Evolutionary conservation across 1,284 basidiomycete species (phyloP).

Genomic region (Ustilago curta): DNA sequence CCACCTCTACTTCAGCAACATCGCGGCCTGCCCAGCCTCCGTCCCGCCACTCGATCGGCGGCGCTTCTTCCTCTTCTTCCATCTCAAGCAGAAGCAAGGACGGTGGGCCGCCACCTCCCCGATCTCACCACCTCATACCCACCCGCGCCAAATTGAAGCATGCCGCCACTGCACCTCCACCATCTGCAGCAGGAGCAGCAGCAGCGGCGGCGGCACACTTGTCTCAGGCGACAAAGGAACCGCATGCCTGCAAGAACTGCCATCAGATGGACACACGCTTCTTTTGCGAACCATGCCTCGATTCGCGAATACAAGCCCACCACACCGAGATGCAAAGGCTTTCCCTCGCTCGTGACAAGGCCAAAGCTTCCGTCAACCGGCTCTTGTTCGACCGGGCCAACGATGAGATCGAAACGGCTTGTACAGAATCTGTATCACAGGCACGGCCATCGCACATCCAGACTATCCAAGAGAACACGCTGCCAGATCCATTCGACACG

Average conservation of each 20-base stretch:
- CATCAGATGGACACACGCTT: constrained; percentile 43
- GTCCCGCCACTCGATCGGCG: constrained; percentile 31
- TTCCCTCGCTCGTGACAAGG: constrained; percentile 35
- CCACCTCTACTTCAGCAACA: constrained; percentile 8
- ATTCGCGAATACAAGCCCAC: constrained; percentile 37
- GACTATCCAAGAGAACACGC: constrained; percentile 3
- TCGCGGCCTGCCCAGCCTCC: constrained; percentile 23
- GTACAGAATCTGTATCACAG: not conserved
- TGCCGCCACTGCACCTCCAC: constrained; percentile 15
- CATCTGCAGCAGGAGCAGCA: not conserved
- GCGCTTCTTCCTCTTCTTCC: not conserved
- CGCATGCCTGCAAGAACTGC: constrained; percentile 41
- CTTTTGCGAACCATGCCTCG: constrained; percentile 49
- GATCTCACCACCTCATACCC: constrained; percentile 11
- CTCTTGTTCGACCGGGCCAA: constrained; percentile 16
- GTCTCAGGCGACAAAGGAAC: not conserved
- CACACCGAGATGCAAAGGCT: constrained; percentile 41
- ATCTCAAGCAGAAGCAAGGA: constrained; percentile 6
- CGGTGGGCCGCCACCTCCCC: constrained; percentile 2
- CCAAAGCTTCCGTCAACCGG: constrained; percentile 10
- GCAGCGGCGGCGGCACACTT: not conserved
- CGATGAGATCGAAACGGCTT: not conserved
- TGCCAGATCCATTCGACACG: constrained; percentile 42
- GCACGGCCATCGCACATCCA: not conserved
- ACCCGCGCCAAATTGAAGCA: constrained; percentile 25